A percentile compares a stretch with the other conserved stretches of the same genome.
These are phyloP conservation scores for Hawksworthiomyces lignivorus DNA, from an alignment of 2,329 filamentous ascomycete genomes.

Conservation along the genomic window DNA sequence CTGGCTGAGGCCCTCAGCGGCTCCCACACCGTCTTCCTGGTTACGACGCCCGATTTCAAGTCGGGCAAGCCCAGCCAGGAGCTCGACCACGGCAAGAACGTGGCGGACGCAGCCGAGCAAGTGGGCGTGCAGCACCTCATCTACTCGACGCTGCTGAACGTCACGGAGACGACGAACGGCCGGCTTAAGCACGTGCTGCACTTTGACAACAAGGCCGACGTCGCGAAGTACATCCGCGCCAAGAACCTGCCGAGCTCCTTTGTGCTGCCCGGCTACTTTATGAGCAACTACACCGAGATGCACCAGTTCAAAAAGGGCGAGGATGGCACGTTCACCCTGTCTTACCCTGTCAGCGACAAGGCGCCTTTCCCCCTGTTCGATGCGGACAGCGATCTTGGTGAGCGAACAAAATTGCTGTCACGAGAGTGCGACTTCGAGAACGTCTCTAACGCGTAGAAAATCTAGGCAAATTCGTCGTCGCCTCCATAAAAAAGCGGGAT, in stretches of 20 bases:
- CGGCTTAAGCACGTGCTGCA: conserved; percentile 35
- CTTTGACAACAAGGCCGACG: conserved; percentile 50
- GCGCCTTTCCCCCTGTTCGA: conserved; percentile 29
- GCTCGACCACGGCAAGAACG: conserved; percentile 37
- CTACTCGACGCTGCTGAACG: conserved; percentile 33
- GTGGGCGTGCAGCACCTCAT: conserved; percentile 12
- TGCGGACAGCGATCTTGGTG: conserved; percentile 27
- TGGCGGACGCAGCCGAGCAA: conserved; percentile 38
- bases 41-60: conserved; percentile 35
- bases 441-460: no score
- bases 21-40: conserved; percentile 41
- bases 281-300: conserved; percentile 38
- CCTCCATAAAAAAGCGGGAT: conserved; percentile 26
- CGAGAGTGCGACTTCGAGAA: no score
- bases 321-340: conserved; percentile 26
- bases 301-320: conserved; percentile 20
- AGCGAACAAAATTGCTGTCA: no score
- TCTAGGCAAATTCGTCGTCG: conserved; percentile 24
- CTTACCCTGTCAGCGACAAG: conserved; percentile 21
- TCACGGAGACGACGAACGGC: conserved; percentile 32
- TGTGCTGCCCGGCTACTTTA: conserved; percentile 45
- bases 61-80: conserved; percentile 30
- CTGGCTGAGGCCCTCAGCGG: conserved; percentile 36
- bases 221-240: conserved; percentile 45
- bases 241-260: conserved; percentile 41